Evolutionary conservation across 2,329 filamentous ascomycete species (phyloP), one percentile per base, ranked within the genome.

Genomic region (Teratosphaeria viscida): DNA sequence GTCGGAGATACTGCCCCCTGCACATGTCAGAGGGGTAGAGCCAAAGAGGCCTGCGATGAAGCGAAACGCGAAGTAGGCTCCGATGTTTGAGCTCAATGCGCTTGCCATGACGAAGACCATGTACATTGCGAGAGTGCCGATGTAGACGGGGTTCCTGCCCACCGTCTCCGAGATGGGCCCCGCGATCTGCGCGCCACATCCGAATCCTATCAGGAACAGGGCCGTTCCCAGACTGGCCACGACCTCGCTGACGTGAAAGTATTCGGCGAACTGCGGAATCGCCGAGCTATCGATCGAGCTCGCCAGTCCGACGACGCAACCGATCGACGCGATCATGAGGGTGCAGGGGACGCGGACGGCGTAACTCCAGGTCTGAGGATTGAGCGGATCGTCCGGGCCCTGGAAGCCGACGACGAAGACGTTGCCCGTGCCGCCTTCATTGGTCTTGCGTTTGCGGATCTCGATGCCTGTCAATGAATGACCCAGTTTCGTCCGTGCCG

Each of bases 271-370:
- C 61, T 79, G 75, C 0, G 72, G 72, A 0, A 81, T 62, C 0
- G 79, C 78, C 0, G 75, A 75, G 0, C 79, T 78, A 58, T 83
- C 80, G 49, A 84, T 82, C 0, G 80, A 77, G 3, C 78, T 80
- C 0, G 81, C 80, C 1, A 77, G 72, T 3, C 77, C 77, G 0
- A 83, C 79, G 0, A 80, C 75, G 32, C 80, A 77, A 0, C 75
- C 80, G 34, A 85, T 79, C 2, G 62, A 58, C 1, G 72, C 68
- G 7, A 76, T 68, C 52, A 71, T 63, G n/a, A 70, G 59, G 0
- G 72, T 76, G 34, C 71, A 70, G 19, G 63, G 64, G 0, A 74
- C 66, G 27, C 73, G 66, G 49, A 59, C 65, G 7, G 58, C 60
- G 39, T 59, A 58, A 34, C 65, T 66, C 72, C 72, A 76, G 54